phyloP scores from a whole-genome alignment of 2,329 filamentous ascomycete species.

The Orbilia ellipsospora region DNA sequence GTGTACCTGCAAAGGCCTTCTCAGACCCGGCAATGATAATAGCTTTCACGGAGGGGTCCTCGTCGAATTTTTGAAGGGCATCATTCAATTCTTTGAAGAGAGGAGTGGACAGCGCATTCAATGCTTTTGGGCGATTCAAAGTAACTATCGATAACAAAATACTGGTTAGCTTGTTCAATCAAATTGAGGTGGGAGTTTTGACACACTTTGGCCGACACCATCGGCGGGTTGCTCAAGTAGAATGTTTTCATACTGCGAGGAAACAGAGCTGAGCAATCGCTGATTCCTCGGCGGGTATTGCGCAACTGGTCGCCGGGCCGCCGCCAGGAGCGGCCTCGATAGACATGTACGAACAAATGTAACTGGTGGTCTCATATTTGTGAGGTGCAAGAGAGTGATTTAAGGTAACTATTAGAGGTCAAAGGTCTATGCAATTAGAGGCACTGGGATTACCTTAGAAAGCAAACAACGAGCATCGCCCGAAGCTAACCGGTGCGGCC shows the following conservation, averaged over 20 bases:
- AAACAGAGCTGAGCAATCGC: constrained; percentile 58
- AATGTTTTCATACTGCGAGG: constrained; percentile 77
- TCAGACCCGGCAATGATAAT: constrained; percentile 89
- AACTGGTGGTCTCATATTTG: constrained; percentile 28
- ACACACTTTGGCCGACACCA: constrained; percentile 86
- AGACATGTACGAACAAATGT: constrained; percentile 27
- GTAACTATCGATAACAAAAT: constrained; percentile 72
- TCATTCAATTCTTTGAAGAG: constrained; percentile 90
- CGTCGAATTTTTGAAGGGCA: constrained; percentile 77
- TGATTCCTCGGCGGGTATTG: not conserved
- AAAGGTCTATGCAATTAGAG: not conserved
- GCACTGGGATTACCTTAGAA: no score
- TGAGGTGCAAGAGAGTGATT: not conserved
- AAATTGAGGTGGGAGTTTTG: not conserved
- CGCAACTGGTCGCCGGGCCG: not conserved
- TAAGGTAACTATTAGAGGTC: not conserved
- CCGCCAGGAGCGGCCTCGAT: not conserved
- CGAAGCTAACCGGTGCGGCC: not conserved
- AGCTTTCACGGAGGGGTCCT: constrained; percentile 75
- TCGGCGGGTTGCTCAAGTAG: constrained; percentile 83
- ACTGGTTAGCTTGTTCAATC: not conserved
- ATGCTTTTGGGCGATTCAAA: constrained; percentile 90
- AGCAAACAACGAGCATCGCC: not conserved
- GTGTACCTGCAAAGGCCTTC: constrained; percentile 79
- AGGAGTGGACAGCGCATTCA: constrained; percentile 91